Conservation (phyloP, 768 basidiomycete species). For the Boletus sensibilis region DNA sequence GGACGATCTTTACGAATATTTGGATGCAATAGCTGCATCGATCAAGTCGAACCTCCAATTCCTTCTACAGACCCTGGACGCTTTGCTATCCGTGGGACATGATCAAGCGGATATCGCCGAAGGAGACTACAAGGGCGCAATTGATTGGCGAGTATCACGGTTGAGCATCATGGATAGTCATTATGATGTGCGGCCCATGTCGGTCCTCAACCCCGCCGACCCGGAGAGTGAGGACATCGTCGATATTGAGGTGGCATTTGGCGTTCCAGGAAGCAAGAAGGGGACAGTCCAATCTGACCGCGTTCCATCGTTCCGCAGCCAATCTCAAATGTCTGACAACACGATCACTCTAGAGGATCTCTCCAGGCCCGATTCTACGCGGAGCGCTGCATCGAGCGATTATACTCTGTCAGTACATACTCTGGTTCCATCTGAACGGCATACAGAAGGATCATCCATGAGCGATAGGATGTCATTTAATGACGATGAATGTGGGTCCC, state of each 20-base stretch:
- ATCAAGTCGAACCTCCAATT: conserved; percentile 56
- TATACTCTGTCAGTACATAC: conserved; percentile 29
- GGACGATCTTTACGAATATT: conserved; percentile 37
- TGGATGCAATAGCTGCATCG: conserved; percentile 51
- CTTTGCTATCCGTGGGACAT: conserved; percentile 59
- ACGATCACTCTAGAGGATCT: conserved; percentile 34
- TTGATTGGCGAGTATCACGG: conserved; percentile 75
- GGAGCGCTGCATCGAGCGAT: conserved; percentile 23
- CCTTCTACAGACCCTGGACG: conserved; percentile 60
- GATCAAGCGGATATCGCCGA: conserved; percentile 70
- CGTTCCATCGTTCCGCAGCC: conserved; percentile 31
- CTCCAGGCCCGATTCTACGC: conserved; percentile 17
- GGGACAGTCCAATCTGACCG: conserved; percentile 23
- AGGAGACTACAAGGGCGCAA: conserved; percentile 71
- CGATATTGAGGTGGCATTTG: conserved; percentile 55
- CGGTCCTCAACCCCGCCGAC: conserved; percentile 38
- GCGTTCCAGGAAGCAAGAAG: conserved; percentile 37
- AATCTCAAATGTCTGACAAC: conserved; percentile 35
- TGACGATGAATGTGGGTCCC: conserved; percentile 27
- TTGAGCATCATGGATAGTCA: conserved; percentile 58
- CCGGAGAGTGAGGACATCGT: conserved; percentile 53
- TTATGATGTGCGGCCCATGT: conserved; percentile 44
- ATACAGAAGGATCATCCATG: conserved; percentile 16
- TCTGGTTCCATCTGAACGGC: conserved; percentile 22
- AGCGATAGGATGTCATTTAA: conserved; percentile 22